Evolutionary conservation across 2,329 filamentous ascomycete genomes (phyloP).

Genomic region (Beauveria sp.): DNA sequence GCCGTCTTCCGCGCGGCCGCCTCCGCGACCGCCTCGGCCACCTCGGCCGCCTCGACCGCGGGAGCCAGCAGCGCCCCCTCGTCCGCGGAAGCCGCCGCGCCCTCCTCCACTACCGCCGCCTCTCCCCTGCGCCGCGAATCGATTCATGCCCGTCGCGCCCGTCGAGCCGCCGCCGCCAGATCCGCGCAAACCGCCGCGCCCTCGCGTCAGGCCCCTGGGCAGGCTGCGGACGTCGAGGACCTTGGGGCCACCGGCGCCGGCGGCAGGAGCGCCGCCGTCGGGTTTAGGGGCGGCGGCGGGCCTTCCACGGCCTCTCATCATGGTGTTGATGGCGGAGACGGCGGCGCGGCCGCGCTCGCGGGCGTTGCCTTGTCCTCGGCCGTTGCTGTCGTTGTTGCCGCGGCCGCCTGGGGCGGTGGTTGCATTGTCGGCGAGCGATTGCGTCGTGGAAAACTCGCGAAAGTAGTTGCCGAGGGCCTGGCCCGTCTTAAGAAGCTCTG

Average conservation of each 20-base stretch:
- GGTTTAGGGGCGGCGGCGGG: background rate
- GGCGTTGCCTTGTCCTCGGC: conserved; percentile 11
- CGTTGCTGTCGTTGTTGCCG: conserved; percentile 9
- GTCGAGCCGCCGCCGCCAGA: conserved; percentile 6
- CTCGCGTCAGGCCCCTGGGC: conserved; percentile 23
- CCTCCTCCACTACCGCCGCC: background rate
- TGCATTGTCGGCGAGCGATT: conserved; percentile 23
- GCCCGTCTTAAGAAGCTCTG: conserved; percentile 25
- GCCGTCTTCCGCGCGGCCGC: conserved; percentile 8
- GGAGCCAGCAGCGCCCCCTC: no score
- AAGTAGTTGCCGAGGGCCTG: conserved; percentile 25
- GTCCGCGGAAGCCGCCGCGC: conserved; percentile 9
- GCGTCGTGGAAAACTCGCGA: conserved; percentile 32
- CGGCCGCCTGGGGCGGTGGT: background rate
- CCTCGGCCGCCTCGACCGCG: conserved; percentile 7
- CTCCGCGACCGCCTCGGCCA: conserved; percentile 7
- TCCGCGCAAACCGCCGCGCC: conserved; percentile 18
- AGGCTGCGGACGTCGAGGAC: conserved; percentile 33
- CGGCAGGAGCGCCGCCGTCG: background rate
- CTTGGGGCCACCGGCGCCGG: conserved; percentile 18
- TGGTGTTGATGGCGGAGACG: conserved; percentile 25
- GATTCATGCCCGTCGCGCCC: background rate
- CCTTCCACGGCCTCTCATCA: conserved; percentile 19
- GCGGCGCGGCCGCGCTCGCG: conserved; percentile 27
- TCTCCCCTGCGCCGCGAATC: background rate